Conservation (phyloP, 2,329 filamentous ascomycete genomes). For the Lachnellula arida region DNA sequence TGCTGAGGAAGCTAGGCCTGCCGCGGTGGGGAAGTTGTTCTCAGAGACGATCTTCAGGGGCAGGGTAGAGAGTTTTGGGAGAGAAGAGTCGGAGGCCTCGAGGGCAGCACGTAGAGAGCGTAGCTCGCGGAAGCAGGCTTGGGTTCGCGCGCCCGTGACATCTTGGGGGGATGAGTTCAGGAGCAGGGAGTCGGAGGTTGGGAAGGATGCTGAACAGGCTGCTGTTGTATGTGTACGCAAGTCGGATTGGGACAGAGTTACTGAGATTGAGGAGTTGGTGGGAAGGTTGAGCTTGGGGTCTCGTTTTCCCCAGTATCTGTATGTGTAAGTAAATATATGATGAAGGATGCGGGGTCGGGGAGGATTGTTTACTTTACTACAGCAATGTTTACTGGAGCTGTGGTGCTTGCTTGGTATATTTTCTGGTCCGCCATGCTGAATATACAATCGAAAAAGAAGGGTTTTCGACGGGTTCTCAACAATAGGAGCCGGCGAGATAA, state of each 20-base stretch:
- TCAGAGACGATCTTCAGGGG: conserved; percentile 85
- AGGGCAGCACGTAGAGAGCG: conserved; percentile 70
- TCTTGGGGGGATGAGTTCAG: conserved; percentile 83
- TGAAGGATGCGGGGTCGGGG: conserved; percentile 12
- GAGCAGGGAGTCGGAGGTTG: conserved; percentile 64
- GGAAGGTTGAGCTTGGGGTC: conserved; percentile 91
- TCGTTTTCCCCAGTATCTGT: conserved; percentile 92
- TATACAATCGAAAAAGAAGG: neutral
- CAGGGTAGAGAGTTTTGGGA: conserved; percentile 76
- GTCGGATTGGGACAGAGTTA: conserved; percentile 90
- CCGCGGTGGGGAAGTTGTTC: conserved; percentile 99
- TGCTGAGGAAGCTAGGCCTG: conserved; percentile 73
- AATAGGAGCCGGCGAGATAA: neutral
- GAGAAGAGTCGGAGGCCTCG: conserved; percentile 64
- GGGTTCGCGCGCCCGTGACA: conserved; percentile 82
- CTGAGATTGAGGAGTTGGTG: conserved; percentile 95
- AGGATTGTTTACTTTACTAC: conserved; percentile 73
- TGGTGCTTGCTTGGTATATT: conserved; percentile 90
- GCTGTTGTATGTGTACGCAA: conserved; percentile 95
- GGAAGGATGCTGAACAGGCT: conserved; percentile 73
- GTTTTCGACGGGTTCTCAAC: neutral
- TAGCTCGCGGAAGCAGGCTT: conserved; percentile 87
- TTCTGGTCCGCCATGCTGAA: conserved; percentile 30
- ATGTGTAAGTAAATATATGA: neutral
- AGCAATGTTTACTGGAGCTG: conserved; percentile 95